A percentile compares a stretch with the other conserved stretches of the same genome.
Evolutionary conservation across 345 rosid genomes (phyloP).

Genomic region (Salix suchowensis): DNA sequence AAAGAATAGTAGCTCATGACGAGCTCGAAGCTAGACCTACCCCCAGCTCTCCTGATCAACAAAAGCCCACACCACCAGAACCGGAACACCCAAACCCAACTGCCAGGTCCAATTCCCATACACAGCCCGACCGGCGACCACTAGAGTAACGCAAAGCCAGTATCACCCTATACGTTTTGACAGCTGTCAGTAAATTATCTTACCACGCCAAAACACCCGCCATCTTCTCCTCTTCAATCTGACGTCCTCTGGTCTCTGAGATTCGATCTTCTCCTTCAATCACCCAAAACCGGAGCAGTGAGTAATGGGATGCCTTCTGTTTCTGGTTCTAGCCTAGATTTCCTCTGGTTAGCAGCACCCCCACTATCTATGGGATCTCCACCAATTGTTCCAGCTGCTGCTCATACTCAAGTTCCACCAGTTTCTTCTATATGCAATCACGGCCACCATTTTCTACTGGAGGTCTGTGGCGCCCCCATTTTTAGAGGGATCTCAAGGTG

Average conservation of each 20-base stretch:
- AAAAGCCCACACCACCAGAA: too few relatives aligned
- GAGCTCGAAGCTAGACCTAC: too few relatives aligned
- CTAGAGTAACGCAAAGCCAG: too few relatives aligned
- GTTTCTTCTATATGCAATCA: too few relatives aligned
- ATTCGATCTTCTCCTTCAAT: slow-evolving; percentile 16
- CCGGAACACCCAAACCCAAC: too few relatives aligned
- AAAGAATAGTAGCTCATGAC: too few relatives aligned
- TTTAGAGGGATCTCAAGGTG: slow-evolving; percentile 36
- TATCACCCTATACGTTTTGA: too few relatives aligned
- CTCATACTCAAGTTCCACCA: slow-evolving; percentile 44
- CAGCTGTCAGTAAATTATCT: too few relatives aligned
- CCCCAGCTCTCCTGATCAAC: too few relatives aligned
- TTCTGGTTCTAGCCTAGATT: slow-evolving; percentile 31
- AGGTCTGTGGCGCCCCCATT: slow-evolving; percentile 21
- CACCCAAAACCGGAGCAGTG: slow-evolving; percentile 35
- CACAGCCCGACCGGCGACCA: too few relatives aligned
- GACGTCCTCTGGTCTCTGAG: background rate
- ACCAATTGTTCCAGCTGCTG: slow-evolving; percentile 34
- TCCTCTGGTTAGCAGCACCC: slow-evolving; percentile 35
- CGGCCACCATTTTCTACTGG: slow-evolving; percentile 35
- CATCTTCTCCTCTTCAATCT: slow-evolving; percentile 37
- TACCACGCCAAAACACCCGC: slow-evolving; percentile 16
- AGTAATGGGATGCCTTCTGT: slow-evolving; percentile 49
- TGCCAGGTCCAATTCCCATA: too few relatives aligned
- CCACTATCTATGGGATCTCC: slow-evolving; percentile 49